Percentiles rank a stretch among this genome's conserved stretches.
Conservation (phyloP, 2,329 filamentous ascomycete species). For the Clarireedia monteithiana region DNA sequence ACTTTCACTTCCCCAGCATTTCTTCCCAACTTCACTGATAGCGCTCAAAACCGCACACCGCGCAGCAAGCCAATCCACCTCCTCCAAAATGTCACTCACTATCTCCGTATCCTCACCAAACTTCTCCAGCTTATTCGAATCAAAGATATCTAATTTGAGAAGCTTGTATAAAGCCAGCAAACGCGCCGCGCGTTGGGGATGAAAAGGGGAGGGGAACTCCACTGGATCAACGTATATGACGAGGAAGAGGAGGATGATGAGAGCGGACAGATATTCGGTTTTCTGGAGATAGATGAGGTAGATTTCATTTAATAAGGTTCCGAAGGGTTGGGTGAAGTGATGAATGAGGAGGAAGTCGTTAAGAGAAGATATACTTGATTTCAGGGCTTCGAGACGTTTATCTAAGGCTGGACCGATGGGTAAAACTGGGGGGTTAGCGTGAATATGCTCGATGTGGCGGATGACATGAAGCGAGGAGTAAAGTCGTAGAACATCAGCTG, state of each 20-base stretch:
- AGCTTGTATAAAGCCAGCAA: slow-evolving; percentile 45
- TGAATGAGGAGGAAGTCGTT: slow-evolving; percentile 10
- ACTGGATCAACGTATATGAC: slow-evolving; percentile 39
- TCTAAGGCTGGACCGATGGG: neutral
- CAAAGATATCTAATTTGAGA: slow-evolving; percentile 38
- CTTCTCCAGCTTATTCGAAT: slow-evolving; percentile 16
- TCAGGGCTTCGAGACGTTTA: neutral
- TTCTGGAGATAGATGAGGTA: slow-evolving; percentile 36
- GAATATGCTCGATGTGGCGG: neutral
- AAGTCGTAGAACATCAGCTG: neutral
- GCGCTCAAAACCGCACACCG: slow-evolving; percentile 3
- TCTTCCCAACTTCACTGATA: neutral
- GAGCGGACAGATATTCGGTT: slow-evolving; percentile 40
- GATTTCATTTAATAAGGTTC: slow-evolving; percentile 36
- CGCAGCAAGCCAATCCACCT: slow-evolving; percentile 12
- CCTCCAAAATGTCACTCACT: neutral
- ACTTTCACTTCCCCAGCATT: slow-evolving; percentile 2
- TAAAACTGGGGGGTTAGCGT: neutral
- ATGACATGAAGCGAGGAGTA: slow-evolving; percentile 5
- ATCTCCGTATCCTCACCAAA: neutral
- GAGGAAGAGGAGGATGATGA: slow-evolving; percentile 34
- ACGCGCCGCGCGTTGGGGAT: slow-evolving; percentile 42
- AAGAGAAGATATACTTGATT: neutral
- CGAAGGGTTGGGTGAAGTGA: slow-evolving; percentile 11
- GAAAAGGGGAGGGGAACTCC: slow-evolving; percentile 42